Conservation (phyloP, 1,284 basidiomycete species). For the Rhodotorula sp. region DNA sequence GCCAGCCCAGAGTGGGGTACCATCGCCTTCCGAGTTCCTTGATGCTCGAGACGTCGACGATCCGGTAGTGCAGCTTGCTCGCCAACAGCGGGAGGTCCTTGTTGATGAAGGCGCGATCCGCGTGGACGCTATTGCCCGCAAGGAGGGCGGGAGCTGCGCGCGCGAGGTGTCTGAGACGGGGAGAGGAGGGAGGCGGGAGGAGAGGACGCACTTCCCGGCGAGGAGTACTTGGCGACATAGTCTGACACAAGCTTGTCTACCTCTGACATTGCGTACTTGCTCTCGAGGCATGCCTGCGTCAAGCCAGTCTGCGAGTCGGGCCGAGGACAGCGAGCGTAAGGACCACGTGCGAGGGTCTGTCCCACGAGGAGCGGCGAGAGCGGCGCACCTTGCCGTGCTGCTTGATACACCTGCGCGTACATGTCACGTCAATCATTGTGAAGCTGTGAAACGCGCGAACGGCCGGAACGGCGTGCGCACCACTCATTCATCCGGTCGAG, state of each 20-base stretch:
- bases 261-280: conserved; percentile 31
- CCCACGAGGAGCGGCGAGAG: too few species aligned
- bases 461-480: conserved; percentile 19
- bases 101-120: conserved; percentile 50
- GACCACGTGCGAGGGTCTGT: background rate
- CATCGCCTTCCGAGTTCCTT: conserved; percentile 50
- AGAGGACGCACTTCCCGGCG: conserved; percentile 4
- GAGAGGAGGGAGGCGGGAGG: too few species aligned
- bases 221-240: conserved; percentile 50
- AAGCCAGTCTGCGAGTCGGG: conserved; percentile 36
- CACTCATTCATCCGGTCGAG: conserved; percentile 52
- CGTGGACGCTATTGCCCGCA: conserved; percentile 54
- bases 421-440: conserved; percentile 35
- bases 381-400: conserved; percentile 42
- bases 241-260: conserved; percentile 44
- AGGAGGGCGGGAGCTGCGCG: conserved; percentile 45
- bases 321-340: background rate
- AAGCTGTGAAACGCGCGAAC: conserved; percentile 31
- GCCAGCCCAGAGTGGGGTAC: conserved; percentile 43
- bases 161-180: background rate
- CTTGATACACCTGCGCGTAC: conserved; percentile 42
- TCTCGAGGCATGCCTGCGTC: conserved; percentile 41
- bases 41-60: conserved; percentile 48
- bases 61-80: conserved; percentile 51
- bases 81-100: conserved; percentile 45